Evolutionary conservation across 441 rosid species (phyloP), one percentile per base, ranked within the genome.

Genomic region (Erodium texanum): DNA sequence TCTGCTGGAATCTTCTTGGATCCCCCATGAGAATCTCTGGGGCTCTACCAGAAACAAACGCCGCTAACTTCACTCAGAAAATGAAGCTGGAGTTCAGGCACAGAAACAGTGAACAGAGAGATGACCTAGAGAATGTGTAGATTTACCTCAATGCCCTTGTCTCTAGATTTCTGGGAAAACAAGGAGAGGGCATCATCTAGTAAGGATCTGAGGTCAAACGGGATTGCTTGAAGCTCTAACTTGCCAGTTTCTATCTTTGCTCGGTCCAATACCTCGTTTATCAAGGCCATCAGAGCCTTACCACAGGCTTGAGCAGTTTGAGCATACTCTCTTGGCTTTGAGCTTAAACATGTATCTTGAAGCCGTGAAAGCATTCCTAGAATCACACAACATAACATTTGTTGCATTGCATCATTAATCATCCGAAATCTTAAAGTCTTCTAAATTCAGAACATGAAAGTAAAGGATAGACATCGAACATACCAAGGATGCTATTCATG

Each of bases 401-500:
- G 65, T 70, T 14, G 24, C 5, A 43, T 29, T 29, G 34, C 34
- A 29, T 67, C 41, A 62, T n/a, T n/a, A n/a, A n/a, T n/a, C n/a
- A n/a, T n/a, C n/a, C n/a, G n/a, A n/a, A n/a, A n/a, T n/a, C 50
- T 43, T 12, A 64, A 64, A 12, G 43, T 34, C 71, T 10, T 34
- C 71, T 10, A 41, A 43, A 34, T 65, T 18, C 38, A n/a, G 52
- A 14, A 5, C n/a, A 50, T 5, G 10, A 0, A 24, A 23, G 70
- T 15, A 3, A 48, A 0, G 2, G 3, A 48, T n/a, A 48, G 54
- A 59, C 66, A 66, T 5, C 10, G 22, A 18, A 68, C 78, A 19
- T 86, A 89, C 98, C 99, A 12, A 91, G 99, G 75, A 94, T 85
- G 69, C 99, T 97, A 83, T 94, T 94, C 99, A 94, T 94, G 0